Evolutionary conservation across 1,139 yeast species (phyloP).

Genomic region (Pichia sp.): DNA sequence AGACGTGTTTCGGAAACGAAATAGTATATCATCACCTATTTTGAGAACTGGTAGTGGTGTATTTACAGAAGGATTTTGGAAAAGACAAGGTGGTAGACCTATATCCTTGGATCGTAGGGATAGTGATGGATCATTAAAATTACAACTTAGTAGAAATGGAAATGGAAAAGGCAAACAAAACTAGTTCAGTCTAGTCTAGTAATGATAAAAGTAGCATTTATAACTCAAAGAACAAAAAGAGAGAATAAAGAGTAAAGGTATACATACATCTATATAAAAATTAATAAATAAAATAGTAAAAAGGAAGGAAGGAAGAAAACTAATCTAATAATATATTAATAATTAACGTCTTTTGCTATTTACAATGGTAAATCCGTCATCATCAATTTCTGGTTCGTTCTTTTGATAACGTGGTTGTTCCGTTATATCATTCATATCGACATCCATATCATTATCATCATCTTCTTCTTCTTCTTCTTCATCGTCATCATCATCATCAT

Average conservation of each 20-base stretch:
- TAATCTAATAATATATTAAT: not conserved
- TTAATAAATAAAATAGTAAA: not conserved
- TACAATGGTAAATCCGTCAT: constrained; percentile 89
- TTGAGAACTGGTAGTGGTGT: constrained; percentile 15
- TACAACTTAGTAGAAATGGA: constrained; percentile 7
- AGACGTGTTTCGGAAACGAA: constrained; percentile 10
- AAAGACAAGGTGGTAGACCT: constrained; percentile 17
- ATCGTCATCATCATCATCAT: constrained; percentile 33
- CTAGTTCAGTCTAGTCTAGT: no score
- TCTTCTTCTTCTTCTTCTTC: constrained; percentile 33
- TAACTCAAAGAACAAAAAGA: no score
- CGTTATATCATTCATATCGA: constrained; percentile 31
- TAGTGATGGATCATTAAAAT: constrained; percentile 14
- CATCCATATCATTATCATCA: constrained; percentile 25
- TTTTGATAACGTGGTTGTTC: constrained; percentile 16
- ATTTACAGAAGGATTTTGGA: constrained; percentile 18
- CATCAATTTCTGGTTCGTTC: constrained; percentile 70
- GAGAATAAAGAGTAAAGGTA: not conserved
- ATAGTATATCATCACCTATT: constrained; percentile 7
- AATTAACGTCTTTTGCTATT: constrained; percentile 45
- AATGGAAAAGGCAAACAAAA: not conserved
- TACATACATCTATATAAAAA: not conserved
- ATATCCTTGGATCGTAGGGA: constrained; percentile 12
- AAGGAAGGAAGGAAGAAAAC: not conserved
- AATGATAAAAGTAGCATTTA: no score